phyloP scores from a whole-genome alignment of 192 early-diverging fungal species.

The Coemansia sp. region DNA sequence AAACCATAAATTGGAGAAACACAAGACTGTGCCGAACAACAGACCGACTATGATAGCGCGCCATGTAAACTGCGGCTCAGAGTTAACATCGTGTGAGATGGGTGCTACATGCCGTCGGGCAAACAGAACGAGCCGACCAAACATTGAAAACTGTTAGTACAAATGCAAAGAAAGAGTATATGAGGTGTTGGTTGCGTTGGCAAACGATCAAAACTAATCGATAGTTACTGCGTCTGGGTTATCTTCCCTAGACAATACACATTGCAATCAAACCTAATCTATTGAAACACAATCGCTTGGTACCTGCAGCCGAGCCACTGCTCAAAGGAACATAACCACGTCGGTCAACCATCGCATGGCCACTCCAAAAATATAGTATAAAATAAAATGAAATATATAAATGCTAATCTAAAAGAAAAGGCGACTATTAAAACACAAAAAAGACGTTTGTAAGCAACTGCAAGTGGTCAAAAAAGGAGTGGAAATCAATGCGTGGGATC shows the following conservation, averaged over 20 bases:
- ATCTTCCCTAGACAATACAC: not conserved
- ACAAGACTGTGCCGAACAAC: constrained; percentile 64
- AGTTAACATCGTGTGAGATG: no score
- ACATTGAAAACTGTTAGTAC: no score
- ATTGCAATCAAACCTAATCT: no score
- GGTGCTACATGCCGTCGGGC: no score
- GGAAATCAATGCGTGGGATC: constrained; percentile 6
- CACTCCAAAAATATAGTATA: not conserved
- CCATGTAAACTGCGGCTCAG: constrained; percentile 49
- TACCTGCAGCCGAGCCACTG: constrained; percentile 19
- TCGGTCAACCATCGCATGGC: constrained; percentile 23
- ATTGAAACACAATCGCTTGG: not conserved
- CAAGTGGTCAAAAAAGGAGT: constrained; percentile 5
- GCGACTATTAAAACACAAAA: not conserved
- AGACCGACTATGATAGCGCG: constrained; percentile 60
- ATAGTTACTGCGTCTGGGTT: no score
- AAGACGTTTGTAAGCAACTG: not conserved
- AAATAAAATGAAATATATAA: not conserved
- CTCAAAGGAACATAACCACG: constrained; percentile 29
- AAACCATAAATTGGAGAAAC: constrained; percentile 88
- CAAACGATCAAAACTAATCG: no score
- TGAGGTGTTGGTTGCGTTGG: no score
- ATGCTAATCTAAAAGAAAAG: constrained; percentile 7
- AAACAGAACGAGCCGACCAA: no score
- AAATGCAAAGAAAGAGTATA: no score